Evolutionary conservation across 345 rosid species (phyloP).

Genomic region (Eucalyptus sideroxylon): DNA sequence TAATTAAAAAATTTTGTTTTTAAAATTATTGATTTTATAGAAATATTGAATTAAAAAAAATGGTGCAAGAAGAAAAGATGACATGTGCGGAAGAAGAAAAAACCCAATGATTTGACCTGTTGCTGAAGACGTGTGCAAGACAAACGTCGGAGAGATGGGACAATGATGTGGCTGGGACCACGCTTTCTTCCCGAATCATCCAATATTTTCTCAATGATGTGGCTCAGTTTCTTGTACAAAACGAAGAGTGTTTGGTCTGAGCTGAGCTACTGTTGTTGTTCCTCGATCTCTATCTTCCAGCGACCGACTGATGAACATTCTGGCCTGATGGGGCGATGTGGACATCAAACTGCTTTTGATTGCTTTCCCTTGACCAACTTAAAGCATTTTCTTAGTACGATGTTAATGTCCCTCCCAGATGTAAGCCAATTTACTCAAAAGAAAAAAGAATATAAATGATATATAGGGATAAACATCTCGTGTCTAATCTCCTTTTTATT

Average conservation of each 20-base stretch:
- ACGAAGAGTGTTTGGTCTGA: background rate
- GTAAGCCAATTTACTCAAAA: background rate
- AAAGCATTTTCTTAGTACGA: background rate
- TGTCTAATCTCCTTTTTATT: background rate
- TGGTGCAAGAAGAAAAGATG: background rate
- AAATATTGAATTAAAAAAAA: background rate
- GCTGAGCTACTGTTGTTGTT: background rate
- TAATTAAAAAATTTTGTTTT: background rate
- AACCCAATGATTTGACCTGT: background rate
- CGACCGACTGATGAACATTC: background rate
- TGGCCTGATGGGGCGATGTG: background rate
- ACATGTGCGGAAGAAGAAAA: background rate
- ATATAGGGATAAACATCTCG: background rate
- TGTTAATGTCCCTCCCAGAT: background rate
- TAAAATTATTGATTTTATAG: background rate
- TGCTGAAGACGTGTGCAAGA: background rate
- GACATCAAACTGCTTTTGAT: background rate
- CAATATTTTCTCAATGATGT: background rate
- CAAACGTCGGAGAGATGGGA: no score
- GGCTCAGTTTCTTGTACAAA: background rate
- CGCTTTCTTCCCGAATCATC: no score
- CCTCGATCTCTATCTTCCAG: background rate
- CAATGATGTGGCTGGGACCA: background rate
- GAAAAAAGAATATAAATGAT: background rate
- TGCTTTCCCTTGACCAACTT: background rate